Conservation (phyloP, 2,329 filamentous ascomycete species). For the Ceratocystis eucalypticola region DNA sequence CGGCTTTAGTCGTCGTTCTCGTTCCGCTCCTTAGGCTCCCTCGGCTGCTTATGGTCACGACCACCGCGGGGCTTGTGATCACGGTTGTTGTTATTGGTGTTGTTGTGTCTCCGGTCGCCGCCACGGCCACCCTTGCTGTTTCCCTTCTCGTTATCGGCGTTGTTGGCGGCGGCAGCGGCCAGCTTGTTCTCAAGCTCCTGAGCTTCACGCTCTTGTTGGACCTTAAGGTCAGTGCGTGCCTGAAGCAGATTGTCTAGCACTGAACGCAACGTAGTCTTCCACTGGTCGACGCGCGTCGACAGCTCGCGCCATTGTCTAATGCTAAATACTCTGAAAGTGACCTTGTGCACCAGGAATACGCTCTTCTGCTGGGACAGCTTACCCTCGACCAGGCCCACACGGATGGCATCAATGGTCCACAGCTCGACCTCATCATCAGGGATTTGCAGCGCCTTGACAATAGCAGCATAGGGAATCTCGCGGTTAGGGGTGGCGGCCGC, state of each 20-base stretch:
- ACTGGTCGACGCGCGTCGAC: slow-evolving; percentile 77
- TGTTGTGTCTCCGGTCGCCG: slow-evolving; percentile 26
- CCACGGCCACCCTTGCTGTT: slow-evolving; percentile 24
- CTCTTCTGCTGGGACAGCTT: slow-evolving; percentile 87
- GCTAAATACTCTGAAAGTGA: slow-evolving; percentile 91
- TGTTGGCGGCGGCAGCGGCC: slow-evolving; percentile 30
- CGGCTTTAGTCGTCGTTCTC: slow-evolving; percentile 42
- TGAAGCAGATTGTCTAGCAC: slow-evolving; percentile 66
- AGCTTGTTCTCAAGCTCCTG: slow-evolving; percentile 59
- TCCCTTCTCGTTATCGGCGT: slow-evolving; percentile 23
- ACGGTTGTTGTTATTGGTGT: slow-evolving; percentile 22
- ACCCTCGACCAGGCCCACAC: slow-evolving; percentile 87
- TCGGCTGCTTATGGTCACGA: slow-evolving; percentile 25
- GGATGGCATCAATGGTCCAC: slow-evolving; percentile 98
- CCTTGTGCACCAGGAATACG: slow-evolving; percentile 89
- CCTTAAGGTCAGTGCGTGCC: slow-evolving; percentile 67
- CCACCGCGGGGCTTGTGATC: slow-evolving; percentile 27
- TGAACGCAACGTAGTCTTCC: slow-evolving; percentile 66
- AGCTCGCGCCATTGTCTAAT: slow-evolving; percentile 98
- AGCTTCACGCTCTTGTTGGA: slow-evolving; percentile 63
- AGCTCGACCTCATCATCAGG: slow-evolving; percentile 77
- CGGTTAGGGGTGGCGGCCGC: slow-evolving; percentile 72
- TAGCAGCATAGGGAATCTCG: slow-evolving; percentile 76
- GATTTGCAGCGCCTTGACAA: slow-evolving; percentile 74
- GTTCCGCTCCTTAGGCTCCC: slow-evolving; percentile 37